Evolutionary conservation across 352 stramenopile species (phyloP), one percentile per base, ranked within the genome.

Genomic region (Phytophthora quininea): DNA sequence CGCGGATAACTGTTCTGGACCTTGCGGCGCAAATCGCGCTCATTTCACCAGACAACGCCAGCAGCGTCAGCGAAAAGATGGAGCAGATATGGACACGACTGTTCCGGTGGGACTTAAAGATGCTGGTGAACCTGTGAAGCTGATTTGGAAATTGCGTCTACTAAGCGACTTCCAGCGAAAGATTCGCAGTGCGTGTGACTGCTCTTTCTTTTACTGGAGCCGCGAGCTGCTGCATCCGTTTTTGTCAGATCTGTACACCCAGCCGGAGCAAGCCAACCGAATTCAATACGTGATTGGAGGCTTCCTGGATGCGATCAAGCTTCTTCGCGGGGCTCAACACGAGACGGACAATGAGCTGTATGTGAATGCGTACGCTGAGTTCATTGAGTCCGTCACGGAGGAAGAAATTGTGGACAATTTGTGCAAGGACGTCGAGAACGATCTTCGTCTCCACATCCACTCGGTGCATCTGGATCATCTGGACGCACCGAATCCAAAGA

Each of bases 181-280:
- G 48, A 89, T 98, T 47, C 73, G 81, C 15, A 80, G 76, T 42
- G 91, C 86, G 3, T 98, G 92, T 66, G 91, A 98, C 70, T 98
- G 89, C 64, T 97, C 90, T 7, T 97, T 97, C 66, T 91, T 98
- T 35, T 98, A 98, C 73, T 98, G 95, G 85, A 96, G 93, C 62
- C 83, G 86, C 3, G 92, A 98, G 71, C 61, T 98, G 19, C 69
- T 98, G 15, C 79, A 92, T 45, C 80, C 81, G 2, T 97, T 98
- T 71, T 60, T 98, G 40, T 75, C 86, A 47, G 80, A 90, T 71
- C 67, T 97, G 33, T 97, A 97, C 63, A 71, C 64, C 32, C 76
- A 90, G 62, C 85, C 88, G 9, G 88, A 95, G 63, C 84, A 95
- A 58, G 84, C 79, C 30, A 92, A 91, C 58, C 85, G 88, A 40